Conservation (phyloP, 495 filamentous ascomycete species). For the Hypomontagnella submonticulosa region DNA sequence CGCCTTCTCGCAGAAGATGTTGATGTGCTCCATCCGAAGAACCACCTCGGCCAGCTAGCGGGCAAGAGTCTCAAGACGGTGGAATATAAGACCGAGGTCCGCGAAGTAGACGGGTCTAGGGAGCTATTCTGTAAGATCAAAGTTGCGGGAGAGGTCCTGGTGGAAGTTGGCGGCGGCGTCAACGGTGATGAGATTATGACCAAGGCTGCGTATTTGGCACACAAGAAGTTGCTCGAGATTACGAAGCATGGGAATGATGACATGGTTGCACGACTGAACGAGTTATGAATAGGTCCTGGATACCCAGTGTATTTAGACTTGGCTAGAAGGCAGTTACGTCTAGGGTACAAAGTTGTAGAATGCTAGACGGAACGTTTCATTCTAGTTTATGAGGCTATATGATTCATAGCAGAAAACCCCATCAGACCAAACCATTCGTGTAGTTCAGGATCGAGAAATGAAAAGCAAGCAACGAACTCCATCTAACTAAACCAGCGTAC, state of each 20-base stretch:
- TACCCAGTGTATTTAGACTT: neutral
- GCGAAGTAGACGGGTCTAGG: slow-evolving; percentile 21
- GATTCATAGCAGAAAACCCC: no score
- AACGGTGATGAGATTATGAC: slow-evolving; percentile 66
- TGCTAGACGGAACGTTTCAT: no score
- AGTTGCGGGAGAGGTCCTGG: slow-evolving; percentile 61
- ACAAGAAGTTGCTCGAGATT: slow-evolving; percentile 26
- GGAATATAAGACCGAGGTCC: slow-evolving; percentile 55
- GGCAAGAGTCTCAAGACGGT: slow-evolving; percentile 58
- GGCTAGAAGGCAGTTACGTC: neutral
- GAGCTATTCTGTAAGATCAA: slow-evolving; percentile 61
- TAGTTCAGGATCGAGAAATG: no score
- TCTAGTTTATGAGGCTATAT: no score
- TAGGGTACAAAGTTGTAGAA: neutral
- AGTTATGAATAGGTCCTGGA: slow-evolving; percentile 4
- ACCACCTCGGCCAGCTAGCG: slow-evolving; percentile 70
- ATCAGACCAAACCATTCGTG: no score
- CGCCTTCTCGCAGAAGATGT: slow-evolving; percentile 69
- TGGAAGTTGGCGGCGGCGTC: slow-evolving; percentile 58
- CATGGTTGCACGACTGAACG: slow-evolving; percentile 1
- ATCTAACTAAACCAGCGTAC: no score
- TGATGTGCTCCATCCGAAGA: slow-evolving; percentile 78
- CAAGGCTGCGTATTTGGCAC: slow-evolving; percentile 64
- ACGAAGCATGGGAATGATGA: neutral
- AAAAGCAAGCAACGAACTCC: no score